Base-by-base conservation (phyloP, 176 grass and related monocot species). In the Aegilops tauschii region DNA sequence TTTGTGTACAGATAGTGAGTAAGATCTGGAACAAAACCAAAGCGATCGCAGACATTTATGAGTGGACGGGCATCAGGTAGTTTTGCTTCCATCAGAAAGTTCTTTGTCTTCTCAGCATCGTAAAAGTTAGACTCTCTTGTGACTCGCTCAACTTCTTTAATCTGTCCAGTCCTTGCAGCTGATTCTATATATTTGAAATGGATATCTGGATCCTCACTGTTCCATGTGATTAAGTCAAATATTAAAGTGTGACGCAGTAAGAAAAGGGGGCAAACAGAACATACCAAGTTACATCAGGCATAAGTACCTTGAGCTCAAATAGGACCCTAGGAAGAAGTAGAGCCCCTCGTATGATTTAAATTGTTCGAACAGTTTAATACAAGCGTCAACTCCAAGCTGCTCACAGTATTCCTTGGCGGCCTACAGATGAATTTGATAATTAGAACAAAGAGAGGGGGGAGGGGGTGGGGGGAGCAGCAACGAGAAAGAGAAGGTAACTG, bases 121-220 rank as follows among this genome's bases (percentile, higher is more conserved):
- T 94, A 98, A 56, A 98, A 98, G 40, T 95, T 95, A 21, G 96
- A 98, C 84, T 98, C 96, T 78, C 96, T 95, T n/a, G 96, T 98
- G 74, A 98, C 96, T 82, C 96, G 96, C 85, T 98, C 96, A 80
- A 98, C 96, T 92, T 98, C 96, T 89, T 98, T 98, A 70, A 98
- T 95, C 89, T 98, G 96, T 47, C 96, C 93, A 89, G 96, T 98
- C 76, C 88, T 98, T 70, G 96, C 96, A 64, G 96, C 96, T 77
- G 96, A 90, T 78, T 98, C 96, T 67, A 98, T 98, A 78, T 98
- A 98, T 62, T 98, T 98, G 78, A 98, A 98, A 88, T 95, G 96
- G 44, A 98, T 96, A n/a, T 98, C 96, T 72, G 96, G 93, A 73
- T 98, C 96, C 86, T 98, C 96, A 54, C 96, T 98, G 77, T 90